Conservation (phyloP, 2,329 filamentous ascomycete species). For the Apiospora koreana region DNA sequence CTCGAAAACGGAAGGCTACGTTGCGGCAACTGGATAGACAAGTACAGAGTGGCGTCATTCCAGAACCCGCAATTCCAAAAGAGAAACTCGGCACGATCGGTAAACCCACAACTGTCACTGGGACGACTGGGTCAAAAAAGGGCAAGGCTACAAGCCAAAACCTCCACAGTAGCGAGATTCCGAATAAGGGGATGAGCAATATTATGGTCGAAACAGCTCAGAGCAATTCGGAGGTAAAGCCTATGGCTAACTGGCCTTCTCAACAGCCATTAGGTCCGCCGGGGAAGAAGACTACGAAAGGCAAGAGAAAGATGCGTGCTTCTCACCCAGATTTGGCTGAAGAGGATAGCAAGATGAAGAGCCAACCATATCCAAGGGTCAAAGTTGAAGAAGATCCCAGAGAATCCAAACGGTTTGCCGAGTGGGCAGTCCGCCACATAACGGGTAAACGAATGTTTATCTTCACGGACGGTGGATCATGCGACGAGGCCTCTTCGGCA, state of each 20-base stretch:
- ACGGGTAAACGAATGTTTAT: not conserved
- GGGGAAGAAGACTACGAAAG: not conserved
- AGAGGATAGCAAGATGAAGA: not conserved
- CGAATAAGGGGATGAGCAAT: not conserved
- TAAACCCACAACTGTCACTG: not conserved
- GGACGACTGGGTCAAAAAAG: not conserved
- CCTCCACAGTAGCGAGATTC: not conserved
- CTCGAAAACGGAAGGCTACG: not conserved
- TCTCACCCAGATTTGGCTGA: not conserved
- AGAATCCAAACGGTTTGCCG: not conserved
- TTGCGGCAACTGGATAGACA: not conserved
- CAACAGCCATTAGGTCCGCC: not conserved
- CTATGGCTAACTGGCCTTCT: not conserved
- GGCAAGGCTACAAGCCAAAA: not conserved
- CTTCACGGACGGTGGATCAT: not conserved
- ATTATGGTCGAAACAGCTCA: not conserved
- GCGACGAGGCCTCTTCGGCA: not conserved
- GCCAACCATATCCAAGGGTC: not conserved
- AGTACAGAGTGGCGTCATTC: not conserved
- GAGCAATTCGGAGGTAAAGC: not conserved
- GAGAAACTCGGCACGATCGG: not conserved
- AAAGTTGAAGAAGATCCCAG: not conserved
- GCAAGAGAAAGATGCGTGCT: not conserved
- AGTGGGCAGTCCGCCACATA: not conserved
- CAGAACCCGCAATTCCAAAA: not conserved